Evolutionary conservation across 345 rosid genomes (phyloP), one percentile per base, ranked within the genome.

Genomic region (Gossypium ekmanianum): DNA sequence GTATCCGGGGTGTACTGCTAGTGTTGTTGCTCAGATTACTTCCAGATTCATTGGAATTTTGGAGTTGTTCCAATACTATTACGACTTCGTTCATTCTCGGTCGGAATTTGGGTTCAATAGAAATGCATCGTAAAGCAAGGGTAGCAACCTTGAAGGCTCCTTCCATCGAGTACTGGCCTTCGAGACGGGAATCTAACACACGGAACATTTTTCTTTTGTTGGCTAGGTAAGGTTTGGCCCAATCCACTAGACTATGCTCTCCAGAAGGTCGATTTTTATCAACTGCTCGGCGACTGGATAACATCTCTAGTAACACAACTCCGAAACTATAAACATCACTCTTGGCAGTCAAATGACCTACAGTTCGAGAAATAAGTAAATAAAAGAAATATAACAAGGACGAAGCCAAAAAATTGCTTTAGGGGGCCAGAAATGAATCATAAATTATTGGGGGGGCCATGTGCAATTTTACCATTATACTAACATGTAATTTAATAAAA

Each of bases 1-100:
- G 90, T 34, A 45, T 29, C 76, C 90, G 79, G 3, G 61, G 78
- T 47, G 69, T 81, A 34, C 41, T 5, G 7, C 41, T 34, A 34
- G 41, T 34, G 41, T 34, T 34, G 41, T 34, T 34, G 44, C 14
- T 51, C 75, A 50, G 71, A 67, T 16, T 52, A 52, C 63, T 82
- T 65, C 76, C 84, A n/a, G 77, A 51, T 79, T 72, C 91, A 27
- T 82, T 85, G 61, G 84, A 74, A 61, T 82, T 74, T 63, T 79
- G 88, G 45, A 93, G 81, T 63, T 89, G 79, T 66, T 88, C 98
- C 52, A 95, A 81, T 22, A 78, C 69, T 47, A 82, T 72, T 55
- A 95, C 97, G 34, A 91, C 91, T 78, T 93, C 93, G 9, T 44
- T 85, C 99, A 95, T 95, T 72, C 11, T 83, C 1, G 99, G 99